A percentile compares a stretch with the other conserved stretches of the same genome.
Evolutionary conservation across 140 eudicot species (phyloP).

Genomic region (Oenanthe javanica): DNA sequence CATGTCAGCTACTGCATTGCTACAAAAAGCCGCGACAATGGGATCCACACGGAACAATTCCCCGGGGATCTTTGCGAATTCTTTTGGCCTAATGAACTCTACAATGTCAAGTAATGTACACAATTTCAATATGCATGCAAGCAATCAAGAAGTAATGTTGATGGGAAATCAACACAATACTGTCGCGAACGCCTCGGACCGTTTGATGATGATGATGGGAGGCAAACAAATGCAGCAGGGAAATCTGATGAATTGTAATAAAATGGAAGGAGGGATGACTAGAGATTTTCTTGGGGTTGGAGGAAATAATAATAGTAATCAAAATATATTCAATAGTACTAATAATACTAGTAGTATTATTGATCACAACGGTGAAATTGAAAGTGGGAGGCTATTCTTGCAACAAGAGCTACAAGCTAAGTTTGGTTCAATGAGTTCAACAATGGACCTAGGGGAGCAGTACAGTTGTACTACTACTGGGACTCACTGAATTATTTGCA

Average conservation of each 20-base stretch:
- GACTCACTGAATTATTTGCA: constrained; percentile 7
- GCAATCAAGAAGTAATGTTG: constrained; percentile 11
- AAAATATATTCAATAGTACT: not conserved
- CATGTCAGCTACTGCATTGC: constrained; percentile 84
- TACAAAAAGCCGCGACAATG: constrained; percentile 87
- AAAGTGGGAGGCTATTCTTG: constrained; percentile 29
- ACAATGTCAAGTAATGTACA: constrained; percentile 11
- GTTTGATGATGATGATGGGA: constrained; percentile 33
- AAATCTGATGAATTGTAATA: constrained; percentile 18
- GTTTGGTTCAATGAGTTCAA: constrained; percentile 36
- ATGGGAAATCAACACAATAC: constrained; percentile 13
- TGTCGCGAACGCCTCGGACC: not conserved
- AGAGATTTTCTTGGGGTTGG: constrained; percentile 89
- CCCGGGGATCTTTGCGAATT: constrained; percentile 19
- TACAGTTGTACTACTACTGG: constrained; percentile 12
- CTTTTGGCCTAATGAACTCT: constrained; percentile 55
- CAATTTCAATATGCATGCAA: constrained; percentile 10
- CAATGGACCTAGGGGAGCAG: constrained; percentile 13
- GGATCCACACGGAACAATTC: constrained; percentile 58
- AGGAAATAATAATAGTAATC: constrained; percentile 11
- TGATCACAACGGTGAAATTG: not conserved
- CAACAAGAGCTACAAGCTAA: constrained; percentile 43
- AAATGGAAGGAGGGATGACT: constrained; percentile 35
- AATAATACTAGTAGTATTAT: not conserved
- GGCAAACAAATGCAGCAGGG: constrained; percentile 10